phyloP scores from a whole-genome alignment of 208 protist genomes.

The Leishmania gerbilli region DNA sequence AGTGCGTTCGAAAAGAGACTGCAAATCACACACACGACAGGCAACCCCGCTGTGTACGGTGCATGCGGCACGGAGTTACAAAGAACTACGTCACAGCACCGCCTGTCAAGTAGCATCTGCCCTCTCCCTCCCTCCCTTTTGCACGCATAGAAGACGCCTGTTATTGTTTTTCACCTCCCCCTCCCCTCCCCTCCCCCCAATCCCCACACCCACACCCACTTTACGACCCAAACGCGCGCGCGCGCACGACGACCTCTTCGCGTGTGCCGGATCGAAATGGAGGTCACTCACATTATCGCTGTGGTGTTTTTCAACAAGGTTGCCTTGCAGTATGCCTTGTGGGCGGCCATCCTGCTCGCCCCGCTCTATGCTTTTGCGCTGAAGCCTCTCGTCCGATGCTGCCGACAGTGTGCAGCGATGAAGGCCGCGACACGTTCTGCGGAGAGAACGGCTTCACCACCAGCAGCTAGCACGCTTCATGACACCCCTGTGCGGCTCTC shows the following conservation, averaged over 20 bases:
- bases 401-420: slow-evolving; percentile 3
- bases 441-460: background rate
- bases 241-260: background rate
- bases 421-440: background rate
- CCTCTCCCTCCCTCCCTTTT: background rate
- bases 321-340: slow-evolving; percentile 29
- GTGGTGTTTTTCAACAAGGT: slow-evolving; percentile 16
- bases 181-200: background rate
- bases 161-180: background rate
- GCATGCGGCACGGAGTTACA: background rate
- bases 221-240: background rate
- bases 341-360: slow-evolving; percentile 41
- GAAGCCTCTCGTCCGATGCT: slow-evolving; percentile 36
- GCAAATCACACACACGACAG: background rate
- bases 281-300: background rate
- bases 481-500: slow-evolving; percentile 13
- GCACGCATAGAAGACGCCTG: background rate
- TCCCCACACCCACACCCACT: background rate
- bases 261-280: background rate
- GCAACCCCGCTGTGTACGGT: background rate
- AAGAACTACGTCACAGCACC: background rate
- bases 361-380: slow-evolving; percentile 61
- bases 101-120: background rate
- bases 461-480: background rate
- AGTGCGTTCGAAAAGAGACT: background rate